Evolutionary conservation across 345 rosid genomes (phyloP).

Genomic region (Eucalyptus albens): DNA sequence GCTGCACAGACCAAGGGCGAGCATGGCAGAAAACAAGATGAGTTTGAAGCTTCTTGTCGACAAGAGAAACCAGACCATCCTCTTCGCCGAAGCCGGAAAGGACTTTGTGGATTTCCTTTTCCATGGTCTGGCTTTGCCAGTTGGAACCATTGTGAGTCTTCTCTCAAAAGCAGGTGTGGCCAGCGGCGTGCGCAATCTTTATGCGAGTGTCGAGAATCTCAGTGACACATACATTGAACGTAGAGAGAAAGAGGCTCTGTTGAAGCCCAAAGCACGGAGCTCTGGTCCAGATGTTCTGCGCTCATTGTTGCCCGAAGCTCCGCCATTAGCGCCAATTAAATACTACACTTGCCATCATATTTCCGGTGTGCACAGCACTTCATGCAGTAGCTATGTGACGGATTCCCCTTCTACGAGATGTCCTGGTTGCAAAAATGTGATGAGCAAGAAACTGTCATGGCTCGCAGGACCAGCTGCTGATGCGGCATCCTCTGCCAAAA

Average conservation of each 20-base stretch:
- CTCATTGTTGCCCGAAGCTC: neutral
- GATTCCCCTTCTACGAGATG: neutral
- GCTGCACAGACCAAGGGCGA: neutral
- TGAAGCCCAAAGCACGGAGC: neutral
- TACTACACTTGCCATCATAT: neutral
- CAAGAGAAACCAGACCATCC: neutral
- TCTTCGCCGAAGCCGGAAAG: neutral
- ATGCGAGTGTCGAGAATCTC: neutral
- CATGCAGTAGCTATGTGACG: neutral
- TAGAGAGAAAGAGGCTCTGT: too few species aligned
- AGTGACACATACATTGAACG: too few species aligned
- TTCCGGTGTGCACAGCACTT: too few species aligned
- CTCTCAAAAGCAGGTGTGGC: neutral
- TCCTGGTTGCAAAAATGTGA: neutral
- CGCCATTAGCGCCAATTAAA: neutral
- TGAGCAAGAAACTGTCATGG: neutral
- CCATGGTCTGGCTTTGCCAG: neutral
- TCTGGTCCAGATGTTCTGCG: neutral
- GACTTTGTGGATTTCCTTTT: neutral
- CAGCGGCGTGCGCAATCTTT: neutral
- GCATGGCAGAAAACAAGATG: neutral
- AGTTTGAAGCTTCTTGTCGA: neutral
- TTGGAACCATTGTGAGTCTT: neutral
- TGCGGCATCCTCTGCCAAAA: neutral
- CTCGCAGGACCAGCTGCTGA: neutral